phyloP scores from a whole-genome alignment of 192 early-diverging fungal species.

The Coemansia reversa region DNA sequence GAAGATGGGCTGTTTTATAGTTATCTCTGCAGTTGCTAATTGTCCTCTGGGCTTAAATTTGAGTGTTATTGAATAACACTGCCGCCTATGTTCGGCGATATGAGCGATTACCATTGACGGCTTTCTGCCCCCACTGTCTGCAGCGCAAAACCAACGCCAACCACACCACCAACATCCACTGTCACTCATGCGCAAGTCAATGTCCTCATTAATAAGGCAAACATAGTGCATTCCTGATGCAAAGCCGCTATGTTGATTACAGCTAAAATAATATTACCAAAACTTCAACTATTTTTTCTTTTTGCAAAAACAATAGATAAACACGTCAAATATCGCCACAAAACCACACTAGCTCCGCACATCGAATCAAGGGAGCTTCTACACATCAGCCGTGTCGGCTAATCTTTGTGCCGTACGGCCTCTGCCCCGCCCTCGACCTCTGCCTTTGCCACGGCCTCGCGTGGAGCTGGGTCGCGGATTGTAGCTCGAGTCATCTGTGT shows the following conservation, averaged over 20 bases:
- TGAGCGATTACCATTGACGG: too few species aligned
- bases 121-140: too few species aligned
- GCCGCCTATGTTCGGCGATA: too few species aligned
- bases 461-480: slow-evolving; percentile 11
- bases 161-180: too few species aligned
- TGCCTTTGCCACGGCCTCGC: slow-evolving; percentile 40
- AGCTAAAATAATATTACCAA: too few species aligned
- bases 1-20: too few species aligned
- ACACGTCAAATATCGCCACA: neutral
- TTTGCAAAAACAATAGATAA: slow-evolving; percentile 1
- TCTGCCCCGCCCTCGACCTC: slow-evolving; percentile 34
- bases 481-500: slow-evolving; percentile 23
- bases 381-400: neutral
- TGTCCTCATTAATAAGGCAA: too few species aligned
- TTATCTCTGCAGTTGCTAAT: neutral
- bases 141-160: too few species aligned
- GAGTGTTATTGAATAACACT: too few species aligned
- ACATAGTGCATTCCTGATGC: too few species aligned
- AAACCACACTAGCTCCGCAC: neutral
- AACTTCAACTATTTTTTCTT: neutral
- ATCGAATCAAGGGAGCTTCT: neutral
- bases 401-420: slow-evolving; percentile 20
- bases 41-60: neutral
- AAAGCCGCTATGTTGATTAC: too few species aligned
- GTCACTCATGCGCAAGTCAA: too few species aligned